phyloP scores from a whole-genome alignment of 371 early-diverging fungal species.

The Lichtheimia ornata region DNA sequence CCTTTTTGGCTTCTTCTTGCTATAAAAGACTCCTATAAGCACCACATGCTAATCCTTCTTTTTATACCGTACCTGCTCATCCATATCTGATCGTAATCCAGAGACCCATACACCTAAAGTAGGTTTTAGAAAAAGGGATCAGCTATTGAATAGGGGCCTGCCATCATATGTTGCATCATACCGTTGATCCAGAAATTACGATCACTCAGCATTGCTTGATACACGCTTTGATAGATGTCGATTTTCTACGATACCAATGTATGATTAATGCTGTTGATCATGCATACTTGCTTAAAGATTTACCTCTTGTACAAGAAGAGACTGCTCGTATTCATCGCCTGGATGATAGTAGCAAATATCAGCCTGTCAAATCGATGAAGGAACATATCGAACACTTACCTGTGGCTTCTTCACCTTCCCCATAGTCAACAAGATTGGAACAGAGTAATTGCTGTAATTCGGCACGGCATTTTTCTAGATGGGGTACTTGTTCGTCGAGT shows the following conservation, averaged over 20 bases:
- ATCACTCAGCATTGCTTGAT: slow-evolving; percentile 28
- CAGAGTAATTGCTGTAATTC: slow-evolving; percentile 23
- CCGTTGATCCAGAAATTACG: slow-evolving; percentile 29
- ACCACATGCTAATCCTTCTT: too few relatives aligned
- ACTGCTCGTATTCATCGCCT: slow-evolving; percentile 48
- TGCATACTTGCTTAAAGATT: not conserved
- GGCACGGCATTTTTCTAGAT: slow-evolving; percentile 26
- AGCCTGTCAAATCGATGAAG: not conserved
- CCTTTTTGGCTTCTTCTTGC: too few relatives aligned
- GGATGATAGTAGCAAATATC: not conserved
- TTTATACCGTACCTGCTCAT: not conserved
- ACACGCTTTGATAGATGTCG: slow-evolving; percentile 27
- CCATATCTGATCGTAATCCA: slow-evolving; percentile 6
- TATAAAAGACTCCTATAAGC: too few relatives aligned
- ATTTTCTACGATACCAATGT: slow-evolving; percentile 14
- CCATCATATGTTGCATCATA: not conserved
- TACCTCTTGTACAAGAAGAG: slow-evolving; percentile 43
- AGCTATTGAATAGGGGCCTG: not conserved
- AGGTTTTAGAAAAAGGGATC: not conserved
- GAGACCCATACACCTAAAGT: slow-evolving; percentile 2
- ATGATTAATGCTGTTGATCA: not conserved
- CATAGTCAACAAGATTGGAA: slow-evolving; percentile 26
- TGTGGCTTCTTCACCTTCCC: slow-evolving; percentile 23
- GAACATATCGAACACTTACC: slow-evolving; percentile 6
- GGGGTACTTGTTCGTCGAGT: slow-evolving; percentile 30